A percentile compares a stretch with the other conserved stretches of the same genome.
Evolutionary conservation across 2,329 filamentous ascomycete species (phyloP).

Genomic region (Arachnomyces sp.): DNA sequence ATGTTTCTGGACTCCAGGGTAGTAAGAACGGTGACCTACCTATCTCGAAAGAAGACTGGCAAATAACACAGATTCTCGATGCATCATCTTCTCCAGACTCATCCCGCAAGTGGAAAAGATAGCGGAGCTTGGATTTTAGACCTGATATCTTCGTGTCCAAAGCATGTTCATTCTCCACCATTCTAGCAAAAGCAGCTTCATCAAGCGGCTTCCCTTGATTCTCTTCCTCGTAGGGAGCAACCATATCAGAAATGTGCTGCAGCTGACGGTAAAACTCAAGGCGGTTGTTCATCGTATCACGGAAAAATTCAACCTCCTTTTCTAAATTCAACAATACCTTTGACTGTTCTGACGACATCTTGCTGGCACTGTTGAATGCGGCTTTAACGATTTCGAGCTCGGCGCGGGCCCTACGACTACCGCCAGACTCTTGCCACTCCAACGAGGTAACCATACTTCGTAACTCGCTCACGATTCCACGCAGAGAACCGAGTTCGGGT

Average conservation of each 20-base stretch:
- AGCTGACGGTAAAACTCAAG: conserved; percentile 86
- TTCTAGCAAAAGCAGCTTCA: conserved; percentile 34
- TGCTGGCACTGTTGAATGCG: conserved; percentile 53
- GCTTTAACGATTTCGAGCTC: conserved; percentile 59
- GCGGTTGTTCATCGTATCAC: conserved; percentile 70
- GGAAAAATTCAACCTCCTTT: conserved; percentile 66
- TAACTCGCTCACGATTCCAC: conserved; percentile 61
- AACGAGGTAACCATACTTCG: conserved; percentile 54
- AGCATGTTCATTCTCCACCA: conserved; percentile 41
- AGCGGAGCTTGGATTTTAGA: conserved; percentile 65
- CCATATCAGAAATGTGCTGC: conserved; percentile 82
- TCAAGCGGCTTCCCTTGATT: conserved; percentile 51
- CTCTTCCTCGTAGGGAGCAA: conserved; percentile 62
- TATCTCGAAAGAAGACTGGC: conserved; percentile 64
- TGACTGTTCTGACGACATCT: conserved; percentile 43
- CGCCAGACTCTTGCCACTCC: conserved; percentile 48
- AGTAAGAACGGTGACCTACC: conserved; percentile 43
- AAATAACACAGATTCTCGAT: conserved; percentile 74
- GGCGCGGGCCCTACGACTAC: conserved; percentile 47
- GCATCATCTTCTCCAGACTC: conserved; percentile 55
- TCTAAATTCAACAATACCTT: conserved; percentile 46
- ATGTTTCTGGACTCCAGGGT: conserved; percentile 3
- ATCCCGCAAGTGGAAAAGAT: conserved; percentile 54
- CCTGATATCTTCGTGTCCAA: conserved; percentile 52
- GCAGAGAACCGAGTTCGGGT: conserved; percentile 54